Evolutionary conservation across 2,329 filamentous ascomycete species (phyloP), one percentile per base, ranked within the genome.

Genomic region (Ceratocystis variospora): DNA sequence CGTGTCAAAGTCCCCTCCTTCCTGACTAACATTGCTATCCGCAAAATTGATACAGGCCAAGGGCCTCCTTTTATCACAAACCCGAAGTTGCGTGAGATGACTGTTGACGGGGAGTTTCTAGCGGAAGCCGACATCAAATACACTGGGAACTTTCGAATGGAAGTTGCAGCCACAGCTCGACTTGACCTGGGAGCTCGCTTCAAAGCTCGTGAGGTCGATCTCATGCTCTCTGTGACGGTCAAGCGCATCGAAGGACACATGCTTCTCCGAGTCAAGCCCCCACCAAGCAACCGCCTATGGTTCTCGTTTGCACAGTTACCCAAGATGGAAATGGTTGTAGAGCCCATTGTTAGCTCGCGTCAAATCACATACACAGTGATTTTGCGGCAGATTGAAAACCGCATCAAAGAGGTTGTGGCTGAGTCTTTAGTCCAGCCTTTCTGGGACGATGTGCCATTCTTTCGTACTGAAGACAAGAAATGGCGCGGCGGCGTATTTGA

Each of bases 301-400:
- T 84, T 97, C 70, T 87, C 91, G 0, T 99, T 99, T 73, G 89
- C 95, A 73, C 85, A 85, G n/a, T 89, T 91, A 81, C 94, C 94
- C 19, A 92, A 93, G 73, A 88, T 99, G 78, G 91, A 96, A 69
- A 86, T 96, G 80, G 85, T 85, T n/a, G 90, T 97, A 55, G 91
- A 97, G 74, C 94, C 94, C 2, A 92, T 99, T 70, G 91, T 99
- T 63, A 96, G 92, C 77, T 88, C 91, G 15, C 85, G 93, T 67
- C 93, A 97, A 74, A 96, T 99, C 70, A 97, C 94, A 0, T 97
- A 96, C 75, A 89, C 87, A 1, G 83, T 96, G 68, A 94, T 99
- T 66, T 81, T 97, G 12, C 85, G 91, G 62, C 90, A 95, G 68
- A 97, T 99, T 68, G 94, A 99, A 75, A 96, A 89, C 72, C 83